These are phyloP conservation scores for Fusarium sp. DNA, from an alignment of 2,329 filamentous ascomycete genomes.

Conservation along the genomic window DNA sequence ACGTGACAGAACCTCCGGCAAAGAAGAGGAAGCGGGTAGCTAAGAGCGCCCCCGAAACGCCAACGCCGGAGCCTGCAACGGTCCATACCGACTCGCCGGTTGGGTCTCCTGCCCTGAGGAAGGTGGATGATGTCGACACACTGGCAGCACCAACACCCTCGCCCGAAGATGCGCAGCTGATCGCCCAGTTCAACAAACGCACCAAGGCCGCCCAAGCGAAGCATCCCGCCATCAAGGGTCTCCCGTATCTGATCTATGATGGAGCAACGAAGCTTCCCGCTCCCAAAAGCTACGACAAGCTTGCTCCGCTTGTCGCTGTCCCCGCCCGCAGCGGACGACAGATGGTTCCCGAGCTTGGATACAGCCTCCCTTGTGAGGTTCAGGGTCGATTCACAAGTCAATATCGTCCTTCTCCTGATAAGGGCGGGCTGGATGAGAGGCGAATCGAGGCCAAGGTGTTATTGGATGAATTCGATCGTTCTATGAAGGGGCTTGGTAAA, in stretches of 20 bases:
- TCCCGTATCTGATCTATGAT: slow-evolving; percentile 53
- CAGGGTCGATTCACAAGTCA: slow-evolving; percentile 57
- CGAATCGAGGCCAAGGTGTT: slow-evolving; percentile 54
- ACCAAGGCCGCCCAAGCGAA: slow-evolving; percentile 52
- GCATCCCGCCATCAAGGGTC: slow-evolving; percentile 54
- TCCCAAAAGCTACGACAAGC: slow-evolving; percentile 60
- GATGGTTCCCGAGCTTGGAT: slow-evolving; percentile 55
- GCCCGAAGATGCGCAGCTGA: slow-evolving; percentile 50
- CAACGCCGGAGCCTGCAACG: slow-evolving; percentile 43
- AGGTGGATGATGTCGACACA: slow-evolving; percentile 51
- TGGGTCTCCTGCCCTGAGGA: slow-evolving; percentile 46
- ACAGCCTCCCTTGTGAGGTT: slow-evolving; percentile 57
- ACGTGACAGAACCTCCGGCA: slow-evolving; percentile 44
- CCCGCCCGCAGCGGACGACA: slow-evolving; percentile 54
- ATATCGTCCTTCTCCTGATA: slow-evolving; percentile 55
- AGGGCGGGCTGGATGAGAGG: slow-evolving; percentile 56
- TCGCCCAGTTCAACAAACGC: slow-evolving; percentile 55
- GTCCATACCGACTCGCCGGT: slow-evolving; percentile 45
- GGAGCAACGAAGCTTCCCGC: slow-evolving; percentile 57
- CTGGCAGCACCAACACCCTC: slow-evolving; percentile 48
- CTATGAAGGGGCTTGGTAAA: slow-evolving; percentile 57
- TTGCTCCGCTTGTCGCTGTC: slow-evolving; percentile 57
- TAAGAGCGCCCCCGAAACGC: slow-evolving; percentile 46
- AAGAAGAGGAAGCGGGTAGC: slow-evolving; percentile 55
- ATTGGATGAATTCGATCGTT: slow-evolving; percentile 56